These are phyloP conservation scores for Phytophthora aleatoria DNA, from an alignment of 352 stramenopile species.

Conservation along the genomic window DNA sequence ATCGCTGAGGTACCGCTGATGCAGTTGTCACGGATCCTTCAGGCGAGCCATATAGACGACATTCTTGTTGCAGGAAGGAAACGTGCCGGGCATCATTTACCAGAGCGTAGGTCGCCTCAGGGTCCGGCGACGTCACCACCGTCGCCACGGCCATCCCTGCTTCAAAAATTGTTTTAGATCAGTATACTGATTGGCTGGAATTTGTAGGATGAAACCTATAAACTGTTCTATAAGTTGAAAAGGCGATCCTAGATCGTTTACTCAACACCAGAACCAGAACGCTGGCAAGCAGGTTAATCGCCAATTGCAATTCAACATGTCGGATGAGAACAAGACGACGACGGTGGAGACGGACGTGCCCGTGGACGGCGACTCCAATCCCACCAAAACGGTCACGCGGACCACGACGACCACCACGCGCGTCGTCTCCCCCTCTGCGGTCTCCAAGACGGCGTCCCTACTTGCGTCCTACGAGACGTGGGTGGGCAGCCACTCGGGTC, in stretches of 20 bases:
- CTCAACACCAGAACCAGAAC: constrained; percentile 1
- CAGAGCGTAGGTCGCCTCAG: constrained; percentile 34
- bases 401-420: constrained; percentile 15
- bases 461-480: constrained; percentile 67
- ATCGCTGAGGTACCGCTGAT: constrained; percentile 1
- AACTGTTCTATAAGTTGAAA: background rate
- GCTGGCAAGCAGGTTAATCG: too few species aligned
- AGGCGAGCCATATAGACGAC: constrained; percentile 33
- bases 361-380: constrained; percentile 18
- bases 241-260: constrained; percentile 17
- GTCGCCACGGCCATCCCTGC: constrained; percentile 6
- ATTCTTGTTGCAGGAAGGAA: constrained; percentile 24
- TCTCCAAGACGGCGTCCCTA: constrained; percentile 24
- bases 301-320: constrained; percentile 16
- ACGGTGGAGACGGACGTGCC: constrained; percentile 24
- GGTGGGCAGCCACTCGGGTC: constrained; percentile 57
- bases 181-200: background rate
- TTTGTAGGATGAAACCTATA: background rate
- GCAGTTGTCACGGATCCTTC: constrained; percentile 15
- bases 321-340: constrained; percentile 22
- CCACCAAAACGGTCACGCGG: constrained; percentile 5
- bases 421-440: constrained; percentile 1
- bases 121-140: constrained; percentile 12
- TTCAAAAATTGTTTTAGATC: too few species aligned
- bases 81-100: constrained; percentile 25